phyloP scores from a whole-genome alignment of 106 monocot genomes.

The Hemerocallis citrina region DNA sequence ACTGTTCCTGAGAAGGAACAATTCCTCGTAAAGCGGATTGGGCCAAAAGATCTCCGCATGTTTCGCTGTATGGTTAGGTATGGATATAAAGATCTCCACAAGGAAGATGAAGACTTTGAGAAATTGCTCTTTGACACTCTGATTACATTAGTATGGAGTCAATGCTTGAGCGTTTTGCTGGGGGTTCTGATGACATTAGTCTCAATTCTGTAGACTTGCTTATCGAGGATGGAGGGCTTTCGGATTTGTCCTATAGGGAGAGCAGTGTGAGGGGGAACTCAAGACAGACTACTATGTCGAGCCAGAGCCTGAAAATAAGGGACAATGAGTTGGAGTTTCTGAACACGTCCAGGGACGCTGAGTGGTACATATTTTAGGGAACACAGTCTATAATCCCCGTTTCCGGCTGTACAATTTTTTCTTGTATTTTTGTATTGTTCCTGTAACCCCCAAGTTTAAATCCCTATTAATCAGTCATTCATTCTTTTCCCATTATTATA shows the following conservation, averaged over 20 bases:
- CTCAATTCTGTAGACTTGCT: slow-evolving; percentile 7
- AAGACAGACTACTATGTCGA: not conserved
- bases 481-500: no score
- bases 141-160: slow-evolving; percentile 35
- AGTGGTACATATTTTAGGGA: slow-evolving; percentile 62
- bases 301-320: slow-evolving; percentile 16
- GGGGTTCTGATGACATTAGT: slow-evolving; percentile 33
- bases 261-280: no score
- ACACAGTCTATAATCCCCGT: no score
- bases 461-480: no score
- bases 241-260: not conserved
- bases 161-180: slow-evolving; percentile 63
- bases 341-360: slow-evolving; percentile 44
- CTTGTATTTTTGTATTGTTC: no score
- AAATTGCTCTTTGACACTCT: slow-evolving; percentile 44
- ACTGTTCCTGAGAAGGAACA: slow-evolving; percentile 38
- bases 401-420: no score
- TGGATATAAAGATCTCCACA: slow-evolving; percentile 56
- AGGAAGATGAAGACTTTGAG: slow-evolving; percentile 52
- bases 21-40: slow-evolving; percentile 52
- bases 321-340: slow-evolving; percentile 44
- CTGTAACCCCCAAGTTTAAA: no score
- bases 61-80: slow-evolving; percentile 59
- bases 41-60: slow-evolving; percentile 50
- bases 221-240: not conserved